Percentiles rank a stretch among this genome's conserved stretches.
phyloP scores from a whole-genome alignment of 441 rosid genomes.

The California macrophylla region DNA sequence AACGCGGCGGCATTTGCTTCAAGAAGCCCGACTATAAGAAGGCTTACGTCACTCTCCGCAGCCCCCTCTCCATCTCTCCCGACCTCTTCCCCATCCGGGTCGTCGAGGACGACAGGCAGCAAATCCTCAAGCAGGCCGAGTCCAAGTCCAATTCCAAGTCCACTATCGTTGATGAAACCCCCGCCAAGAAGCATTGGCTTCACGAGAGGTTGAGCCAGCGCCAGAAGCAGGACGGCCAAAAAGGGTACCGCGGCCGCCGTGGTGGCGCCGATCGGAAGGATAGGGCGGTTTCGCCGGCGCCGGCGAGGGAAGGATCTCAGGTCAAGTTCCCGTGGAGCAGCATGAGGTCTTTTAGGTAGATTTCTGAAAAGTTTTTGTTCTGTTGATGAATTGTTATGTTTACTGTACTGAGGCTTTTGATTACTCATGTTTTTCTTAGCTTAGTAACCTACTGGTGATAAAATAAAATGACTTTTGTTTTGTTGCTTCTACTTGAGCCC shows the following conservation, averaged over 20 bases:
- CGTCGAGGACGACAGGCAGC: conserved; percentile 54
- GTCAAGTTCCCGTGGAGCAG: conserved; percentile 74
- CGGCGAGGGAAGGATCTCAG: neutral
- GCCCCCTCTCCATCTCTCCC: conserved; percentile 53
- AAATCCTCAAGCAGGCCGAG: conserved; percentile 34
- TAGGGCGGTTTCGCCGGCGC: conserved; percentile 19
- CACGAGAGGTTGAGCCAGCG: conserved; percentile 35
- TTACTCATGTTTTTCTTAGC: neutral
- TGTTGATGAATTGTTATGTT: neutral
- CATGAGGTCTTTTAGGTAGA: conserved; percentile 40
- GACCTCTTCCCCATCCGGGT: conserved; percentile 50
- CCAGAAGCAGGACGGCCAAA: conserved; percentile 7
- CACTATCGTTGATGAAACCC: conserved; percentile 59
- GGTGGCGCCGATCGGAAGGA: conserved; percentile 8
- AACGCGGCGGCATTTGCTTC: conserved; percentile 57
- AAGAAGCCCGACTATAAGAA: conserved; percentile 84
- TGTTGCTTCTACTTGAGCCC: neutral
- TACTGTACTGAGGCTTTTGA: neutral
- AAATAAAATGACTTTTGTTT: neutral
- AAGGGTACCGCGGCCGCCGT: conserved; percentile 15
- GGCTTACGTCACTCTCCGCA: conserved; percentile 58
- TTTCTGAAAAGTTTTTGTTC: neutral
- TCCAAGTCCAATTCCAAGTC: conserved; percentile 18
- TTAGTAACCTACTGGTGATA: neutral
- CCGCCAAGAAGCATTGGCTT: conserved; percentile 68